These are phyloP conservation scores for Boletus tomentosulus DNA, from an alignment of 768 basidiomycete genomes.

Conservation along the genomic window DNA sequence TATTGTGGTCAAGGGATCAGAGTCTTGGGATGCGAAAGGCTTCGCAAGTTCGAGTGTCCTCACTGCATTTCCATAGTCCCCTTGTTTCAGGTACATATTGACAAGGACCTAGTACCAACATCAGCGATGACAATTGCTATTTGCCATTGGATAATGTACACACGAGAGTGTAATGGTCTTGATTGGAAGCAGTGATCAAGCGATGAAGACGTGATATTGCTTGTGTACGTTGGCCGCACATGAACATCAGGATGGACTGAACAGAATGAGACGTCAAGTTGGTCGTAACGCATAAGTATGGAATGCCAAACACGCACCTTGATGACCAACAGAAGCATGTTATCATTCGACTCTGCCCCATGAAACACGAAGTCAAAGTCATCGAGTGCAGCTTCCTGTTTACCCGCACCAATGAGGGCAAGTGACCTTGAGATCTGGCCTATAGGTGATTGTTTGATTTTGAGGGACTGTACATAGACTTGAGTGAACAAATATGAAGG, in stretches of 20 bases:
- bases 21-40: constrained; percentile 22
- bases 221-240: not conserved
- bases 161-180: not conserved
- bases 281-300: not conserved
- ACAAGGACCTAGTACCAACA: not conserved
- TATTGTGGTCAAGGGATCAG: not conserved
- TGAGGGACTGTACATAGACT: too few relatives aligned
- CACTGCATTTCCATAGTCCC: not conserved
- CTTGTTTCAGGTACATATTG: not conserved
- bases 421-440: too few relatives aligned
- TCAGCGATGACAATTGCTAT: too few relatives aligned
- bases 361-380: too few relatives aligned
- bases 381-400: too few relatives aligned
- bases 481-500: too few relatives aligned
- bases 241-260: not conserved
- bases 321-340: too few relatives aligned
- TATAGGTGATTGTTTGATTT: too few relatives aligned
- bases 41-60: not conserved
- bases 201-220: not conserved
- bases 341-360: too few relatives aligned
- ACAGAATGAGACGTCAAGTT: too few relatives aligned
- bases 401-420: too few relatives aligned
- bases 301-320: not conserved
- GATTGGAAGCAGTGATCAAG: not conserved
- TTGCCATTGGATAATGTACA: too few relatives aligned